phyloP scores from a whole-genome alignment of 495 filamentous ascomycete species.

The Hypoxylon fuscum region DNA sequence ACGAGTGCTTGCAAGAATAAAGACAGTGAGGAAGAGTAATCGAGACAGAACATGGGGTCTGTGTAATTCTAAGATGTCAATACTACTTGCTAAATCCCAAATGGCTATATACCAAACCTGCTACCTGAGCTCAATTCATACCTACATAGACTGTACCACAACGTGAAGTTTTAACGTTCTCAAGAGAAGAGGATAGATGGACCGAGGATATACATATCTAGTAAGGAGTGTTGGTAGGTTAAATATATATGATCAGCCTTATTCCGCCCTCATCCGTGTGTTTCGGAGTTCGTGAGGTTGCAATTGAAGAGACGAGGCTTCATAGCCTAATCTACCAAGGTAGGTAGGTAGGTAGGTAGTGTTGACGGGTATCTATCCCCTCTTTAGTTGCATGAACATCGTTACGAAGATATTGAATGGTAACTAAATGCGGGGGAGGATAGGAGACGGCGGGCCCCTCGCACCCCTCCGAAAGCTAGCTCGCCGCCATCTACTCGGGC shows the following conservation, averaged over 20 bases:
- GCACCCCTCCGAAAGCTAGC: too few relatives aligned
- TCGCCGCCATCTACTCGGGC: too few relatives aligned
- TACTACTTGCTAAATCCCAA: slow-evolving; percentile 9
- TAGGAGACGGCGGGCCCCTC: too few relatives aligned
- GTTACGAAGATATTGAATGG: too few relatives aligned
- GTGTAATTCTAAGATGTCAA: slow-evolving; percentile 24
- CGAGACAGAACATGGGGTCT: slow-evolving; percentile 1
- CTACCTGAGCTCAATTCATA: slow-evolving; percentile 5
- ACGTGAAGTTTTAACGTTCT: too few relatives aligned
- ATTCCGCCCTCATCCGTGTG: background rate
- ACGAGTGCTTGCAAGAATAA: slow-evolving; percentile 6
- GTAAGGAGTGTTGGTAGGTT: too few relatives aligned
- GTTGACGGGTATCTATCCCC: too few relatives aligned
- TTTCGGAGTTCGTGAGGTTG: background rate
- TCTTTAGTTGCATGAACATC: too few relatives aligned
- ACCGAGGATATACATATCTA: too few relatives aligned
- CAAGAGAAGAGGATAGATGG: too few relatives aligned
- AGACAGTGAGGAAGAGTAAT: slow-evolving; percentile 1
- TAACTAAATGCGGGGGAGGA: too few relatives aligned
- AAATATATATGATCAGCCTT: background rate
- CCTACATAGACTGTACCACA: slow-evolving; percentile 4
- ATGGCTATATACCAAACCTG: background rate
- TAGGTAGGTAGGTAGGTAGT: background rate
- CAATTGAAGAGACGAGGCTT: background rate
- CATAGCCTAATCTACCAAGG: background rate